Evolutionary conservation across 768 basidiomycete genomes (phyloP).

Genomic region (Xerocomellus dryophilus): DNA sequence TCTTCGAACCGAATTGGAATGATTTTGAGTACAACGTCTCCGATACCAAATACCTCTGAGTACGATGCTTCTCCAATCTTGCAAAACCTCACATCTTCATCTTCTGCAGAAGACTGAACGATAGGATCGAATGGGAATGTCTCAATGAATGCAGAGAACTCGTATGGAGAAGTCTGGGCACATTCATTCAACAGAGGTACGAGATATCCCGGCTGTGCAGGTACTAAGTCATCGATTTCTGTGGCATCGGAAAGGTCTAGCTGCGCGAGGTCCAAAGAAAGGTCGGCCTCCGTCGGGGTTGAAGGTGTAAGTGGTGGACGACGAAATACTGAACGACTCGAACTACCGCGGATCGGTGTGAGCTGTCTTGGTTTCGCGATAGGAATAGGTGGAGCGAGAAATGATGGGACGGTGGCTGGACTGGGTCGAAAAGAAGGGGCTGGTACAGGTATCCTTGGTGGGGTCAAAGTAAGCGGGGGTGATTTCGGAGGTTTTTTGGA

Average conservation of each 20-base stretch:
- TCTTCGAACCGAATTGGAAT: constrained; percentile 68
- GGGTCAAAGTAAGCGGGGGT: background rate
- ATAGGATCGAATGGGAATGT: constrained; percentile 74
- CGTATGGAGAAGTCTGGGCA: constrained; percentile 61
- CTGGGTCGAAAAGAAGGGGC: background rate
- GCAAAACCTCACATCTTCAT: constrained; percentile 45
- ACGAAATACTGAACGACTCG: constrained; percentile 33
- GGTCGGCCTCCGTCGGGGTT: constrained; percentile 50
- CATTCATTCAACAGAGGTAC: constrained; percentile 69
- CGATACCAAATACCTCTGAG: constrained; percentile 92
- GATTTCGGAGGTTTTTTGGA: constrained; percentile 11
- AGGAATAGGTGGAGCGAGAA: constrained; percentile 9
- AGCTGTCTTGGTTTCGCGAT: constrained; percentile 52
- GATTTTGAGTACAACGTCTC: constrained; percentile 86
- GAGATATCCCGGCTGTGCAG: constrained; percentile 51
- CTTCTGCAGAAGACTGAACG: constrained; percentile 38
- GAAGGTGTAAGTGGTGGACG: constrained; percentile 54
- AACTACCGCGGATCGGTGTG: constrained; percentile 59
- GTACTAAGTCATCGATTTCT: constrained; percentile 46
- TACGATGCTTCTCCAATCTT: constrained; percentile 98
- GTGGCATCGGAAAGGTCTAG: constrained; percentile 48
- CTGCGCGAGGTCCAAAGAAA: constrained; percentile 31
- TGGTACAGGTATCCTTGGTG: background rate
- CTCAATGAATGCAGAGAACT: constrained; percentile 81
- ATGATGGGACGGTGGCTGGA: background rate